phyloP scores from a whole-genome alignment of 2,329 filamentous ascomycete species.

The Cladosporium velox region DNA sequence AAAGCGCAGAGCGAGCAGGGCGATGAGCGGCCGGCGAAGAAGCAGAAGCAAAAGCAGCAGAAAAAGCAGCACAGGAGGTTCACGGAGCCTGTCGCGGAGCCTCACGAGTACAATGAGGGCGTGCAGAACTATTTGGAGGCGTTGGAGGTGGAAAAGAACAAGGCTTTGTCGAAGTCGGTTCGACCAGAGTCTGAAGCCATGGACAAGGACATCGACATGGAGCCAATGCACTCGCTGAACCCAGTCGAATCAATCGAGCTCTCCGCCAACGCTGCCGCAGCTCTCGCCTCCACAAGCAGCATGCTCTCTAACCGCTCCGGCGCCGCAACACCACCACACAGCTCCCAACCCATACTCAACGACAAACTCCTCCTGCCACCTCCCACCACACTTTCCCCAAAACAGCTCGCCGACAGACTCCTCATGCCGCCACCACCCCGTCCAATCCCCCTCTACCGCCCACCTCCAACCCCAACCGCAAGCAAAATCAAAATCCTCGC shows the following conservation, averaged over 20 bases:
- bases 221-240: neutral
- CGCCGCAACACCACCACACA: constrained; percentile 1
- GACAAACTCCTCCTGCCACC: neutral
- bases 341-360: neutral
- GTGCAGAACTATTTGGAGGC: neutral
- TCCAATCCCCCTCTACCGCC: neutral
- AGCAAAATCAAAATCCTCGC: neutral
- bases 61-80: constrained; percentile 21
- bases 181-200: neutral
- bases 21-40: constrained; percentile 19
- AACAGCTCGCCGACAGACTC: neutral
- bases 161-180: neutral
- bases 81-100: neutral
- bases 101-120: neutral
- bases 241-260: neutral
- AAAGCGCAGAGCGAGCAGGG: neutral
- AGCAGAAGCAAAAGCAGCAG: constrained; percentile 23
- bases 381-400: neutral
- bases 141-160: neutral
- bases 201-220: neutral
- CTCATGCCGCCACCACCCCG: neutral
- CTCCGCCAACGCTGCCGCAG: neutral
- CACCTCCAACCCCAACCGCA: neutral
- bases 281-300: neutral
- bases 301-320: neutral